Conservation (phyloP, 2,329 filamentous ascomycete genomes). For the Paramyrothecium roridum region DNA sequence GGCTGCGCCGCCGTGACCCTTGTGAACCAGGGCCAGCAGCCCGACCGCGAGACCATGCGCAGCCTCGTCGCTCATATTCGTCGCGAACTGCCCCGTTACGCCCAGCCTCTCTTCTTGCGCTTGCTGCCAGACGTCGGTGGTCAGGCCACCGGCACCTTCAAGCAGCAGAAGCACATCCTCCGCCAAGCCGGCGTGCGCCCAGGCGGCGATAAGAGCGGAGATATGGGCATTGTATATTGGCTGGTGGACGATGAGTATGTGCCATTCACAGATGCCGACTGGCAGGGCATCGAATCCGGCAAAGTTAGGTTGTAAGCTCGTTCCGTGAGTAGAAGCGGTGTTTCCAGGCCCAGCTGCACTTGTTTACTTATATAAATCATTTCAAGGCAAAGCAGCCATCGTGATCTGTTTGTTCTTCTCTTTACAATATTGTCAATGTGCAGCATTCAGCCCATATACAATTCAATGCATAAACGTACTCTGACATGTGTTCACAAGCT, state of each 20-base stretch:
- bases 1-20: conserved; percentile 74
- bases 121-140: conserved; percentile 53
- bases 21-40: conserved; percentile 33
- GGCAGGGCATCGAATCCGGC: conserved; percentile 64
- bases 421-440: too few relatives aligned
- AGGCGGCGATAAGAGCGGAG: conserved; percentile 32
- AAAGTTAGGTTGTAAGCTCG: conserved; percentile 61
- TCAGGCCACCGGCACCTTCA: conserved; percentile 78
- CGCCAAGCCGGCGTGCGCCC: conserved; percentile 74
- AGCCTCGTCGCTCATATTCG: conserved; percentile 59
- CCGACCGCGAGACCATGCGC: conserved; percentile 43
- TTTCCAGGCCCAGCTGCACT: too few relatives aligned
- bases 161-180: conserved; percentile 78
- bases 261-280: conserved; percentile 64
- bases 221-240: background rate
- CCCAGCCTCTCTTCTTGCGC: conserved; percentile 74
- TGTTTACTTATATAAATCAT: too few relatives aligned
- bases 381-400: too few relatives aligned
- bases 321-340: background rate
- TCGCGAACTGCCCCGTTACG: conserved; percentile 65
- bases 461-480: too few relatives aligned
- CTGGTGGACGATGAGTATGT: conserved; percentile 57
- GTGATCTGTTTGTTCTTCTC: too few relatives aligned
- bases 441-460: too few relatives aligned
- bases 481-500: too few relatives aligned